Evolutionary conservation across 768 basidiomycete genomes (phyloP), one percentile per base, ranked within the genome.

Genomic region (Lactarius akahatsu): DNA sequence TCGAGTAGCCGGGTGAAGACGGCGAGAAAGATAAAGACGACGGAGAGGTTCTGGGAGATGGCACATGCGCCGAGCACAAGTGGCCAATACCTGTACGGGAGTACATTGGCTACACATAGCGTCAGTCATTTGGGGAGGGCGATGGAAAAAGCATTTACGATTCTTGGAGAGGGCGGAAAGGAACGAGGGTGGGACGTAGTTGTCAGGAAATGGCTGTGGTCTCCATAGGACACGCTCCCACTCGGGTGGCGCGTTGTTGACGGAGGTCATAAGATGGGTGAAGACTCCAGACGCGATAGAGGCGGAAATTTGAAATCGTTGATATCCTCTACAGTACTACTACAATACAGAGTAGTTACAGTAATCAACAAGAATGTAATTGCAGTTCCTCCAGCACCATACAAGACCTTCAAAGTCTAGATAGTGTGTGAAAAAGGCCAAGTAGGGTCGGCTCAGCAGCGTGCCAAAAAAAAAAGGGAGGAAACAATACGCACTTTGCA

Each of bases 201-300:
- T 94, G 77, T 97, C 96, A 36, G 92, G 88, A 74, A 83, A 88
- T 2, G 83, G 78, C 74, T 89, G 90, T 61, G 73, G 78, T 76
- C 86, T 88, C 92, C 91, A 94, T n/a, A 94, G 83, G 45, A 88
- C 82, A 72, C 85, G 88, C 74, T 86, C 85, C 90, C 90, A 93
- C 72, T 63, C 57, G 69, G 61, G 65, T 52, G 62, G 69, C 50
- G 59, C 40, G 45, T 72, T 4, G 47, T 23, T n/a, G n/a, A 26
- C 11, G 47, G 47, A 23, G 47, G n/a, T 74, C 77, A 75, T 75
- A 47, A 23, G 41, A 41, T 15, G 15, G 16, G 16, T 4, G 4
- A 16, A 15, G 16, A 18, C 16, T 1, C 65, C 72, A 32, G 4
- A 34, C 75, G 11, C 36, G 30, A 38, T 34, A 10, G 34, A 8